Evolutionary conservation across 2,329 filamentous ascomycete species (phyloP).

Genomic region (Ambrosiella xylebori): DNA sequence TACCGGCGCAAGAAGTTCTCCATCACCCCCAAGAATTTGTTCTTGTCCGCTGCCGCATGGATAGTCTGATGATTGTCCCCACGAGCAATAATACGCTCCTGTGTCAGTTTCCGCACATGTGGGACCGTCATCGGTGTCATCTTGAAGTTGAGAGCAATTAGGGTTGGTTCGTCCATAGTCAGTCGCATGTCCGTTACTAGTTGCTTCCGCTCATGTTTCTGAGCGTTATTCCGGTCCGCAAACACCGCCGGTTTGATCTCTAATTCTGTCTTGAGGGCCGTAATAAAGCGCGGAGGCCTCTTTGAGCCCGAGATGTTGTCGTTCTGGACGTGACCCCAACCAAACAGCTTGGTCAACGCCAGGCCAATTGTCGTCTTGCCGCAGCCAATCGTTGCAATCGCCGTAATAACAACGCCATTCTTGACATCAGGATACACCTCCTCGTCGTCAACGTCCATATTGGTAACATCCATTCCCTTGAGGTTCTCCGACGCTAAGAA

Average conservation of each 20-base stretch:
- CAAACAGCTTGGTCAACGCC: slow-evolving; percentile 66
- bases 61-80: slow-evolving; percentile 98
- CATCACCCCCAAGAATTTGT: slow-evolving; percentile 81
- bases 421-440: slow-evolving; percentile 34
- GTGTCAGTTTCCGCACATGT: slow-evolving; percentile 57
- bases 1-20: slow-evolving; percentile 81
- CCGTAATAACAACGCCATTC: slow-evolving; percentile 63
- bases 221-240: slow-evolving; percentile 88
- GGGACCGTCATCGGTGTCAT: slow-evolving; percentile 64
- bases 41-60: slow-evolving; percentile 55
- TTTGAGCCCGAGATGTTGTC: slow-evolving; percentile 77
- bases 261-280: slow-evolving; percentile 49
- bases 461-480: slow-evolving; percentile 77
- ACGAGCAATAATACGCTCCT: slow-evolving; percentile 60
- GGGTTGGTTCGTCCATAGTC: slow-evolving; percentile 44
- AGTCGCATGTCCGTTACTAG: slow-evolving; percentile 61
- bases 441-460: slow-evolving; percentile 35
- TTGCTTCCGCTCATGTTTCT: slow-evolving; percentile 73
- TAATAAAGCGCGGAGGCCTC: slow-evolving; percentile 54
- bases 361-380: slow-evolving; percentile 89
- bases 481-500: slow-evolving; percentile 72
- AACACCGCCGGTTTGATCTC: slow-evolving; percentile 54
- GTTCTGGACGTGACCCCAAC: slow-evolving; percentile 88
- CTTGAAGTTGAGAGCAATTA: slow-evolving; percentile 78
- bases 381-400: slow-evolving; percentile 85